Conservation (phyloP, 768 basidiomycete genomes). For the Amanita polypyramis region DNA sequence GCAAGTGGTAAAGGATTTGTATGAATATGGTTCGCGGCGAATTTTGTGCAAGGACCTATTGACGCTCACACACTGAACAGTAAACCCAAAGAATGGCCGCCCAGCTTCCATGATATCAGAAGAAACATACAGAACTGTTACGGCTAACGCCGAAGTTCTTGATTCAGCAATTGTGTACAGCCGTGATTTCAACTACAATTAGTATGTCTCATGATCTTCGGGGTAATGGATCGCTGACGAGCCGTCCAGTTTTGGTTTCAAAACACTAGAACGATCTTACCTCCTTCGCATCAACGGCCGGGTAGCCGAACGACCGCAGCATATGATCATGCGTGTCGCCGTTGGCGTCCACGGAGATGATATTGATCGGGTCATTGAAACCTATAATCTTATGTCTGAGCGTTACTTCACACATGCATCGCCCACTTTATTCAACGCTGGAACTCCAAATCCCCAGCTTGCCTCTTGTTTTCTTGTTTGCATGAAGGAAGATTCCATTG, state of each 20-base stretch:
- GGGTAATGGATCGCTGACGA: neutral
- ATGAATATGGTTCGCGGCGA: slow-evolving; percentile 60
- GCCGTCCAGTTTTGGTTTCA: slow-evolving; percentile 84
- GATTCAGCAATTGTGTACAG: slow-evolving; percentile 97
- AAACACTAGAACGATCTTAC: slow-evolving; percentile 97
- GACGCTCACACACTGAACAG: slow-evolving; percentile 22
- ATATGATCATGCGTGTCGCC: slow-evolving; percentile 99
- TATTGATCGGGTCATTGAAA: slow-evolving; percentile 83
- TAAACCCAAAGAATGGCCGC: slow-evolving; percentile 91
- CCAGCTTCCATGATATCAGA: slow-evolving; percentile 88
- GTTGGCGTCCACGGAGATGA: slow-evolving; percentile 92
- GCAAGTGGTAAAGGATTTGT: slow-evolving; percentile 82
- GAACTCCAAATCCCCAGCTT: slow-evolving; percentile 91
- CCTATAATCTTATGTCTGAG: slow-evolving; percentile 95
- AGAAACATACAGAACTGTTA: slow-evolving; percentile 74
- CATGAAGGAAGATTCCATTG: slow-evolving; percentile 99
- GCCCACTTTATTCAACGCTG: slow-evolving; percentile 96
- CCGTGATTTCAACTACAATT: slow-evolving; percentile 97
- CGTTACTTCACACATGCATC: slow-evolving; percentile 98
- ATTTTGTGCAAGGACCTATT: neutral
- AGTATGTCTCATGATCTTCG: slow-evolving; percentile 34
- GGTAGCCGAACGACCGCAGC: slow-evolving; percentile 95
- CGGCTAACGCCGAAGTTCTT: slow-evolving; percentile 67
- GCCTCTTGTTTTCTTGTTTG: slow-evolving; percentile 95
- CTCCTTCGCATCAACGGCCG: slow-evolving; percentile 89